phyloP scores from a whole-genome alignment of 192 early-diverging fungal genomes.

The Coemansia sp. region DNA sequence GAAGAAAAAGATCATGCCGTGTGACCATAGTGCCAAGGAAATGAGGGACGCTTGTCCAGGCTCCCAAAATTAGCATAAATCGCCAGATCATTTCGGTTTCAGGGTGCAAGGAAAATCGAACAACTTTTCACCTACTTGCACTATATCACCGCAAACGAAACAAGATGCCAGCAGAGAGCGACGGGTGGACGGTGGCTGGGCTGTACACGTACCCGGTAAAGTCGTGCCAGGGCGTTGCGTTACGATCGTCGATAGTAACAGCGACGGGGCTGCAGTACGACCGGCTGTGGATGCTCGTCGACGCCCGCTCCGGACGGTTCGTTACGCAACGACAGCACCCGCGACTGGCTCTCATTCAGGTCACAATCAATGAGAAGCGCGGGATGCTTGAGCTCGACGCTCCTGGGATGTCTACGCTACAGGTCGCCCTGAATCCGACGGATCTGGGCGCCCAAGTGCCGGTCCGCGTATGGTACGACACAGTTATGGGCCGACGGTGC shows the following conservation, averaged over 20 bases:
- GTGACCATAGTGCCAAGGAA: no score
- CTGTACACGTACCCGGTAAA: slow-evolving; percentile 50
- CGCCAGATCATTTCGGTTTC: background rate
- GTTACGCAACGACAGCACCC: slow-evolving; percentile 45
- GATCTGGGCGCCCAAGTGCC: slow-evolving; percentile 12
- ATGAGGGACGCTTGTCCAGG: no score
- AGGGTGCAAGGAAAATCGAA: background rate
- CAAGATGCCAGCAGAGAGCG: background rate
- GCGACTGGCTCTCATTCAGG: slow-evolving; percentile 24
- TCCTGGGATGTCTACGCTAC: slow-evolving; percentile 17
- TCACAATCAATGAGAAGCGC: slow-evolving; percentile 11
- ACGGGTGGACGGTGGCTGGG: slow-evolving; percentile 26
- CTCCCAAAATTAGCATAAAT: no score
- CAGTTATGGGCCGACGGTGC: slow-evolving; percentile 34
- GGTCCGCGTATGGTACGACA: slow-evolving; percentile 48
- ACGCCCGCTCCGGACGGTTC: slow-evolving; percentile 29
- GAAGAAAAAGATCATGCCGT: slow-evolving; percentile 1
- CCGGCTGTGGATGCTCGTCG: slow-evolving; percentile 46
- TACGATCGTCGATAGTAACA: slow-evolving; percentile 12
- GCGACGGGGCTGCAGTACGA: slow-evolving; percentile 43
- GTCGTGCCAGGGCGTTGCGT: slow-evolving; percentile 26
- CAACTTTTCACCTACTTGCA: background rate
- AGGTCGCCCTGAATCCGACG: slow-evolving; percentile 29
- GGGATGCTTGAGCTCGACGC: slow-evolving; percentile 23
- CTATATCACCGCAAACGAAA: no score